Evolutionary conservation across 2,329 filamentous ascomycete species (phyloP).

Genomic region (Aspergillus sp.): DNA sequence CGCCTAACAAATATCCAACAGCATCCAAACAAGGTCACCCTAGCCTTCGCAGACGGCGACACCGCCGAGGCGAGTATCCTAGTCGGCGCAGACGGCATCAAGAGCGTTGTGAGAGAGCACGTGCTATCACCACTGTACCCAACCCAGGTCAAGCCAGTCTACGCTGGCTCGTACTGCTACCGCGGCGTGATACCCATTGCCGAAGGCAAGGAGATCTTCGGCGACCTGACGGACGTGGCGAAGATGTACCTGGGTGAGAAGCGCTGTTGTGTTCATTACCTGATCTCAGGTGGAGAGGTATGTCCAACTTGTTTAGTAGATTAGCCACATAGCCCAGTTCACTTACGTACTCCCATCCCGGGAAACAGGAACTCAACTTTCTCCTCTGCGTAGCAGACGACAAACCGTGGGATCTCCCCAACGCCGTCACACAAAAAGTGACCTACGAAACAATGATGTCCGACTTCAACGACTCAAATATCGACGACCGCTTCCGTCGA

Average conservation of each 20-base stretch:
- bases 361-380: neutral
- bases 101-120: slow-evolving; percentile 30
- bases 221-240: slow-evolving; percentile 19
- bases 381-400: neutral
- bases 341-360: too few species aligned
- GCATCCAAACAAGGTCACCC: neutral
- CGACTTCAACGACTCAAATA: neutral
- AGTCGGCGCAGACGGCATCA: slow-evolving; percentile 41
- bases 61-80: slow-evolving; percentile 33
- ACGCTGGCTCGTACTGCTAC: slow-evolving; percentile 36
- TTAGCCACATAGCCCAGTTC: too few species aligned
- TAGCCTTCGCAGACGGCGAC: slow-evolving; percentile 35
- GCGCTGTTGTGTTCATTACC: slow-evolving; percentile 17
- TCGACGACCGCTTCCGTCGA: neutral
- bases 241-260: slow-evolving; percentile 19
- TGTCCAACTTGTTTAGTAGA: too few species aligned
- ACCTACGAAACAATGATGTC: neutral
- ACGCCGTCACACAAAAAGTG: neutral
- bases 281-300: slow-evolving; percentile 17
- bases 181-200: slow-evolving; percentile 34
- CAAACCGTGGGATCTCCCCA: neutral
- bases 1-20: slow-evolving; percentile 12
- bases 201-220: slow-evolving; percentile 16
- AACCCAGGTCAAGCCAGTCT: slow-evolving; percentile 21
- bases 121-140: slow-evolving; percentile 20